Base-by-base conservation (phyloP, 2,329 filamentous ascomycete genomes). In the Curvularia verruculosa region DNA sequence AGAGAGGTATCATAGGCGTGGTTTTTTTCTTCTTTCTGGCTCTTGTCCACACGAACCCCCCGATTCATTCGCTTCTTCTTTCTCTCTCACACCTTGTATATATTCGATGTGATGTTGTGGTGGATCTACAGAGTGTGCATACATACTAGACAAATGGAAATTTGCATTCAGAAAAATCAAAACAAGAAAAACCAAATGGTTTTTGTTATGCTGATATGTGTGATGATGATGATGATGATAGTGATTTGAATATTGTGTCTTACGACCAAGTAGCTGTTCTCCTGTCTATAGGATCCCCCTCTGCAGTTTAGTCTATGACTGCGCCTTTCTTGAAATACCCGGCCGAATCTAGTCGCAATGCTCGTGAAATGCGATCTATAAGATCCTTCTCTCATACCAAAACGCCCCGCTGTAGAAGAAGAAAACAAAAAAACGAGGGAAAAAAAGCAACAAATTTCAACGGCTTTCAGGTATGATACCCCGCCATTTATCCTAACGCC, bases 41-140 rank as follows among this genome's bases (percentile, higher is more conserved):
- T 29, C 12, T 26, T 43, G 21, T 43, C 34, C 13, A 15, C 31
- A 15, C 31, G 13, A 28, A 28, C 3, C 41, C 13, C 29, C 8
- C 49, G 24, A 24, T 58, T 29, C 58, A 52, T 51, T 60, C 50
- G 58, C 29, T 60, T 52, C 21, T 29, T n/a, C 39, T 23, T 39
- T 59, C 52, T n/a, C 40, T 43, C 44, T 59, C 52, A 21, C 19
- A 36, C 40, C 41, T 23, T 61, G 56, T 61, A 61, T 45, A 61
- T 61, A 61, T 46, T 61, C 21, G 37, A 15, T 43, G 40, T 43
- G 34, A 3, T 37, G 8, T 36, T 19, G 23, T 19, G 15, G 46
- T 40, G 43, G 49, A 53, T 41, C 40, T 58, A 58, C 52, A 60
- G 34, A 56, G 48, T 56, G 53, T 56, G 53, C 28, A 56, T 56